phyloP scores from a whole-genome alignment of 2,329 filamentous ascomycete genomes.

The Aspergillus viridinutans region DNA sequence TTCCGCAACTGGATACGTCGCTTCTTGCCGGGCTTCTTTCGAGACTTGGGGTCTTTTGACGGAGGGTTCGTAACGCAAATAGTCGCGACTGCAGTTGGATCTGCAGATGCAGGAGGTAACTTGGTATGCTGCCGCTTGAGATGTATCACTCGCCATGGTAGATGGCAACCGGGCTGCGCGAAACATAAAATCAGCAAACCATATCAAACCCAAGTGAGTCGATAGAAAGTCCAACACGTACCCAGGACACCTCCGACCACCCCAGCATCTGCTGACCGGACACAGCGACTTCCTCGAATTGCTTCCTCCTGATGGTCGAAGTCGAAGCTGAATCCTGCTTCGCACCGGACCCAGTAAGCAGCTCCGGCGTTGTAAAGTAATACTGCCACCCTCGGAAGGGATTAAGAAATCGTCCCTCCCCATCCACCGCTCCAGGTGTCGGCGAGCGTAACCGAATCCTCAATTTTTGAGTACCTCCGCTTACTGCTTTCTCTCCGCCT shows the following conservation, averaged over 20 bases:
- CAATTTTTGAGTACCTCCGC: conserved; percentile 31
- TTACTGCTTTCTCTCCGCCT: background rate
- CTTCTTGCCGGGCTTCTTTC: conserved; percentile 43
- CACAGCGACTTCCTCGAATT: conserved; percentile 37
- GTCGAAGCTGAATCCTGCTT: conserved; percentile 12
- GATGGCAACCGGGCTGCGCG: conserved; percentile 36
- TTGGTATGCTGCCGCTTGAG: conserved; percentile 34
- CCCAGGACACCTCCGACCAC: conserved; percentile 32
- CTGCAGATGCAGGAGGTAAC: conserved; percentile 17
- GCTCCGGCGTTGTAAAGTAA: conserved; percentile 36
- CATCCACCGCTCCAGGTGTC: conserved; percentile 26
- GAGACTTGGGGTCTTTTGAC: conserved; percentile 25
- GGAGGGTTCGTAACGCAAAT: conserved; percentile 19
- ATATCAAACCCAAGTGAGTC: background rate
- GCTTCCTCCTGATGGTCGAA: conserved; percentile 17
- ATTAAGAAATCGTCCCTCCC: conserved; percentile 36
- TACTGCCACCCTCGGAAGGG: conserved; percentile 41
- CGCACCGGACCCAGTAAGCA: conserved; percentile 17
- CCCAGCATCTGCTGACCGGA: conserved; percentile 29
- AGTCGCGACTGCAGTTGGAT: conserved; percentile 8
- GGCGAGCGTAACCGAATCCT: conserved; percentile 39
- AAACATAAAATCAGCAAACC: conserved; percentile 1
- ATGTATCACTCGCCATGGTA: conserved; percentile 39
- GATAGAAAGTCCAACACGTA: conserved; percentile 16
- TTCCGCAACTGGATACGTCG: conserved; percentile 39